phyloP scores from a whole-genome alignment of 73 alveolate genomes.

The Paramecium tetraurelia region DNA sequence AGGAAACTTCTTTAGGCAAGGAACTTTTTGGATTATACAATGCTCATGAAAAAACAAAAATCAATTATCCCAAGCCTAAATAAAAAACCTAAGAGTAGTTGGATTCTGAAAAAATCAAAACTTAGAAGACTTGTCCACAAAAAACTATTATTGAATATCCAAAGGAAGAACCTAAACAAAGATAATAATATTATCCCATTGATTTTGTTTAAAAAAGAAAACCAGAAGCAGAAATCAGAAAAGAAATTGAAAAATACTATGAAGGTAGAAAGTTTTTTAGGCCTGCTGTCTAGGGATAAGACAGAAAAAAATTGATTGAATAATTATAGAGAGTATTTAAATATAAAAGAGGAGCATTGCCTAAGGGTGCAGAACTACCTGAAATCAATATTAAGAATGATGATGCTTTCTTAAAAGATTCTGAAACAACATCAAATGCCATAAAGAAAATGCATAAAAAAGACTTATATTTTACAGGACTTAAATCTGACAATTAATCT shows the following conservation, averaged over 20 bases:
- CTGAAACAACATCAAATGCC: slow-evolving; percentile 36
- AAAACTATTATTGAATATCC: slow-evolving; percentile 70
- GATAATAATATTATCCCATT: slow-evolving; percentile 60
- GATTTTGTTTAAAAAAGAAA: slow-evolving; percentile 70
- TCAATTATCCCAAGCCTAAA: slow-evolving; percentile 68
- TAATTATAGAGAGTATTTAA: slow-evolving; percentile 63
- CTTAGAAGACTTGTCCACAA: slow-evolving; percentile 67
- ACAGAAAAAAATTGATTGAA: slow-evolving; percentile 64
- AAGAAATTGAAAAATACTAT: slow-evolving; percentile 64
- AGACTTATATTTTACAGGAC: slow-evolving; percentile 44
- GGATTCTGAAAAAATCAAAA: slow-evolving; percentile 48
- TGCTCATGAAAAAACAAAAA: slow-evolving; percentile 67
- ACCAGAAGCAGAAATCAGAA: slow-evolving; percentile 69
- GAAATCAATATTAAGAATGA: slow-evolving; percentile 16
- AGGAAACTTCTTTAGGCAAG: slow-evolving; percentile 70
- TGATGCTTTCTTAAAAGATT: slow-evolving; percentile 29
- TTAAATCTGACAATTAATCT: slow-evolving; percentile 13
- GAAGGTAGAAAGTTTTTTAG: slow-evolving; percentile 61
- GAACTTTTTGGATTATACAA: slow-evolving; percentile 67
- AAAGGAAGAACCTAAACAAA: slow-evolving; percentile 50
- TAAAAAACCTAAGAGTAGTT: slow-evolving; percentile 40
- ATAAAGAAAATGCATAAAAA: slow-evolving; percentile 45
- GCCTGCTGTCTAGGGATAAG: slow-evolving; percentile 66
- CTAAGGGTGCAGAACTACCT: slow-evolving; percentile 65
- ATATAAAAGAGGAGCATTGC: slow-evolving; percentile 66